These are phyloP conservation scores for Kodamaea fungicola DNA, from an alignment of 1,139 yeast genomes.

Conservation along the genomic window DNA sequence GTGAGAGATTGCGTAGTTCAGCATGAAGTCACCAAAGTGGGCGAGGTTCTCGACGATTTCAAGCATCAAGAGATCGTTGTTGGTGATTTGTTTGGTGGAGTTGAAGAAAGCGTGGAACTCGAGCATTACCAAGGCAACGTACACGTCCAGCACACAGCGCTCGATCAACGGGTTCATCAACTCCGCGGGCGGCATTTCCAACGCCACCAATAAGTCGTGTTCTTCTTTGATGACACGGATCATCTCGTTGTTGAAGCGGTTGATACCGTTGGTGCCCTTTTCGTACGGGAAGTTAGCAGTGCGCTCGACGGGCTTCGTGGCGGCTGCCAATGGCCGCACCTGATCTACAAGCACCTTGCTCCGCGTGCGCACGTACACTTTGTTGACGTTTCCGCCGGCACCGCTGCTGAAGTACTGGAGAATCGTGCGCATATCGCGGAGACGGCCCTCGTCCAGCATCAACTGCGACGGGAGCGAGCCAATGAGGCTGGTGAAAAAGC, in stretches of 20 bases:
- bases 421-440: constrained; percentile 28
- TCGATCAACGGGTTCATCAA: constrained; percentile 22
- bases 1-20: constrained; percentile 9
- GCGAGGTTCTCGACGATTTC: constrained; percentile 40
- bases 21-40: constrained; percentile 20
- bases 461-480: constrained; percentile 10
- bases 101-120: constrained; percentile 12
- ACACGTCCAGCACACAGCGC: constrained; percentile 21
- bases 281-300: constrained; percentile 49
- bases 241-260: constrained; percentile 51
- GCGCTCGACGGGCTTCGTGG: constrained; percentile 38
- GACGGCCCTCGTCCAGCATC: constrained; percentile 12
- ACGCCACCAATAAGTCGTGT: constrained; percentile 28
- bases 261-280: constrained; percentile 60
- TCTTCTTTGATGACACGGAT: constrained; percentile 49
- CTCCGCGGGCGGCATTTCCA: constrained; percentile 12
- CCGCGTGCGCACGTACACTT: constrained; percentile 45
- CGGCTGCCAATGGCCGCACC: constrained; percentile 27
- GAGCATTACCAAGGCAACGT: constrained; percentile 13
- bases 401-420: constrained; percentile 44
- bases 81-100: constrained; percentile 11
- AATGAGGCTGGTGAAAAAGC: constrained; percentile 25
- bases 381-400: constrained; percentile 29
- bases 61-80: constrained; percentile 37
- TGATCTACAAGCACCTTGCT: constrained; percentile 43